Conservation (phyloP, 257 asterid species). For the Scutellaria minor region DNA sequence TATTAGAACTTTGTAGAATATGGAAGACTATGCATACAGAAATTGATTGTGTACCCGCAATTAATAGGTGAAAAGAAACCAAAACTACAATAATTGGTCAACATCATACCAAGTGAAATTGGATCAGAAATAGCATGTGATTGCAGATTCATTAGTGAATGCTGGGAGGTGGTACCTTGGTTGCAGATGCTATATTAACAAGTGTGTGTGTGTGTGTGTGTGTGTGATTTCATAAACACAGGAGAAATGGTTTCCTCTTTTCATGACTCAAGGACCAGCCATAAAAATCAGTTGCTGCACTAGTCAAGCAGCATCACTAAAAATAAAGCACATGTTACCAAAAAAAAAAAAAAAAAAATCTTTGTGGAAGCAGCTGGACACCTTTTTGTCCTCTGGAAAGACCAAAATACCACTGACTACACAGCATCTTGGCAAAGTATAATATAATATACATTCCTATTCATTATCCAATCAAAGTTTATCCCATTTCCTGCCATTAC, state of each 20-base stretch:
- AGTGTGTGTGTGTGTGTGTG: neutral
- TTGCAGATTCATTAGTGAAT: slow-evolving; percentile 20
- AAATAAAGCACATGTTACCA: slow-evolving; percentile 18
- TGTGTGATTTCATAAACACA: neutral
- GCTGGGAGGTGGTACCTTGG: neutral
- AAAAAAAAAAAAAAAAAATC: neutral
- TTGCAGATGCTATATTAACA: slow-evolving; percentile 15
- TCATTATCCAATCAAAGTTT: neutral
- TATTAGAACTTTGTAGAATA: neutral
- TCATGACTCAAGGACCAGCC: neutral
- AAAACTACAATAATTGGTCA: neutral
- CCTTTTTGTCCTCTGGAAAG: neutral
- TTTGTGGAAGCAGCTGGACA: slow-evolving; percentile 12
- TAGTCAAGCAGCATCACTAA: slow-evolving; percentile 7
- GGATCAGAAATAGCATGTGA: neutral
- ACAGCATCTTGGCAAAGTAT: slow-evolving; percentile 19
- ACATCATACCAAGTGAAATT: slow-evolving; percentile 9
- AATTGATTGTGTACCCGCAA: neutral
- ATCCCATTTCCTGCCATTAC: neutral
- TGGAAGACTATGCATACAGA: slow-evolving; percentile 1
- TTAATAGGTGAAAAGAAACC: slow-evolving; percentile 8
- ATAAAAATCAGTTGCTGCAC: slow-evolving; percentile 2
- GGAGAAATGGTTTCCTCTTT: neutral
- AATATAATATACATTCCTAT: slow-evolving; percentile 1
- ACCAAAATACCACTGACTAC: neutral